phyloP scores from a whole-genome alignment of 2,329 filamentous ascomycete genomes.

The Aspergillus fischeri region DNA sequence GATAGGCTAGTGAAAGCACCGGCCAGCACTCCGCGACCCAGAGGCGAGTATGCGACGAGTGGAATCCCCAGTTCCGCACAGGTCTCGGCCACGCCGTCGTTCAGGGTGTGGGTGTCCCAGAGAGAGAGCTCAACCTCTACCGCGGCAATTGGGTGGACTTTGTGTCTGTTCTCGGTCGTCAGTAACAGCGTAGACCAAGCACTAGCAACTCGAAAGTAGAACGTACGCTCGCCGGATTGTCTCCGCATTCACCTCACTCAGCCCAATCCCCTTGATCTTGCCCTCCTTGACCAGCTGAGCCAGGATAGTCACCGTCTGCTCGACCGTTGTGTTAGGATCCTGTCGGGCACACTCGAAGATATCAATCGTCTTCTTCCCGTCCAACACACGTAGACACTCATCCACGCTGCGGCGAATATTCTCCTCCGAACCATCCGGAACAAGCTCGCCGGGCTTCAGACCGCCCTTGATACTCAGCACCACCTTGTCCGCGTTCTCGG shows the following conservation, averaged over 20 bases:
- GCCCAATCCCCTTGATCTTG: slow-evolving; percentile 42
- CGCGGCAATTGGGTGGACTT: slow-evolving; percentile 52
- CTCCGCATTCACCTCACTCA: slow-evolving; percentile 43
- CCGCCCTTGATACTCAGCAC: slow-evolving; percentile 62
- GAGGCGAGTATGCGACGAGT: slow-evolving; percentile 56
- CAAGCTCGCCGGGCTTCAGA: slow-evolving; percentile 30
- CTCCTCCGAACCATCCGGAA: slow-evolving; percentile 51
- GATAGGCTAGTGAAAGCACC: slow-evolving; percentile 44
- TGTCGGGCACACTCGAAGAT: slow-evolving; percentile 58
- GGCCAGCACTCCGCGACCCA: slow-evolving; percentile 55
- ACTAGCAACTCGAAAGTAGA: background rate
- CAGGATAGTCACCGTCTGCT: slow-evolving; percentile 41
- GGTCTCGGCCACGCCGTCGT: slow-evolving; percentile 54
- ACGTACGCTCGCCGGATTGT: slow-evolving; percentile 42
- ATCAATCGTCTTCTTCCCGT: slow-evolving; percentile 58
- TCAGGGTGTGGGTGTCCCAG: slow-evolving; percentile 53
- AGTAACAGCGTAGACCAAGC: background rate
- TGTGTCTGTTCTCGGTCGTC: slow-evolving; percentile 27
- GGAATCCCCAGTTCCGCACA: slow-evolving; percentile 57
- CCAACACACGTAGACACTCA: slow-evolving; percentile 49
- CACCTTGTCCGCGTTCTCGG: slow-evolving; percentile 60
- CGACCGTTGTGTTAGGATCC: slow-evolving; percentile 50
- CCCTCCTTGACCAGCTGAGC: slow-evolving; percentile 39
- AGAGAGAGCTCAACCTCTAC: slow-evolving; percentile 61
- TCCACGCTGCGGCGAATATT: slow-evolving; percentile 57